Conservation (phyloP, 345 rosid genomes). For the Populus deltoides region DNA sequence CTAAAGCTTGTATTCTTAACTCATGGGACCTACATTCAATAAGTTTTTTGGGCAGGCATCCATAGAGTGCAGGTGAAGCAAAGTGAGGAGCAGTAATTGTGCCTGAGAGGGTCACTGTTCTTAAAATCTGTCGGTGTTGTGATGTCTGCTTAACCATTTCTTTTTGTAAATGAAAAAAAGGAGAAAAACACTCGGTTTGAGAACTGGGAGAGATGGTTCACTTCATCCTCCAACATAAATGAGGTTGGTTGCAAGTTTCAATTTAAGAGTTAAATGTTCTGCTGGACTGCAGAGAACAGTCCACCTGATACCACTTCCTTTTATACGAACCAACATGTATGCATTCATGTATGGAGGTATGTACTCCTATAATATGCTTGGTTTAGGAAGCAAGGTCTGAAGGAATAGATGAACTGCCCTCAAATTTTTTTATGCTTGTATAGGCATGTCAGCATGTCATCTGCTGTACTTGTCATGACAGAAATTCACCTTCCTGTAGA, state of each 20-base stretch:
- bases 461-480: no score
- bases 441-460: neutral
- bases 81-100: slow-evolving; percentile 27
- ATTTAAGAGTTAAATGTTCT: slow-evolving; percentile 21
- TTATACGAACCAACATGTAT: neutral
- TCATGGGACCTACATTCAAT: slow-evolving; percentile 17
- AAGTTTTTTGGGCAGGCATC: slow-evolving; percentile 34
- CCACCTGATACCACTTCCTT: slow-evolving; percentile 1
- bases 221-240: slow-evolving; percentile 9
- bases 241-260: slow-evolving; percentile 24
- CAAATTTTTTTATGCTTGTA: neutral
- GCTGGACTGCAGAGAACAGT: neutral
- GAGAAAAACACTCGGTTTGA: neutral
- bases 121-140: slow-evolving; percentile 14
- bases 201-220: neutral
- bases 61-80: slow-evolving; percentile 61
- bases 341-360: neutral
- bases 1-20: slow-evolving; percentile 23
- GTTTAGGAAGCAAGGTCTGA: no score
- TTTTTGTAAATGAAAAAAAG: neutral
- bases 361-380: no score
- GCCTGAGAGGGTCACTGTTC: neutral
- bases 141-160: neutral
- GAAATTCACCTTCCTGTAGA: no score
- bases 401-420: neutral